These are phyloP conservation scores for Fusarium penzigii DNA, from an alignment of 2,329 filamentous ascomycete genomes.

Conservation along the genomic window DNA sequence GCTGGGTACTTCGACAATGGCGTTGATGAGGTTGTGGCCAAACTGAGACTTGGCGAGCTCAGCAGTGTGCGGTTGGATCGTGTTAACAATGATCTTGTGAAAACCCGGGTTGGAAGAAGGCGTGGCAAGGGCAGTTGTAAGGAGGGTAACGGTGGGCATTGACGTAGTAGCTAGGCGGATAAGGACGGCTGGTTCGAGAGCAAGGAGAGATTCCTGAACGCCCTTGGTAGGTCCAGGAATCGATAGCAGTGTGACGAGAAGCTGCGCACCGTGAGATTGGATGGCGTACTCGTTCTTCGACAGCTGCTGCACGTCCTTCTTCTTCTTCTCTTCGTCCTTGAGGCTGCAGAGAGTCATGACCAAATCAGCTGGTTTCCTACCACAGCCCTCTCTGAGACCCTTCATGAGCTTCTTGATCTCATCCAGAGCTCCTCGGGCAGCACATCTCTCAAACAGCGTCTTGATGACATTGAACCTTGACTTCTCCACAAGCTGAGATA, in stretches of 20 bases:
- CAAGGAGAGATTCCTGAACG: conserved; percentile 71
- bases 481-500: conserved; percentile 72
- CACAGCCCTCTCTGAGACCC: conserved; percentile 50
- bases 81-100: conserved; percentile 56
- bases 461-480: conserved; percentile 78
- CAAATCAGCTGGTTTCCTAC: conserved; percentile 47
- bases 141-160: conserved; percentile 49
- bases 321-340: conserved; percentile 39
- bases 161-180: conserved; percentile 64
- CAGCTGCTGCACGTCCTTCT: conserved; percentile 39
- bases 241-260: conserved; percentile 77
- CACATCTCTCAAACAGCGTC: conserved; percentile 79
- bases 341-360: conserved; percentile 53
- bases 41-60: conserved; percentile 51
- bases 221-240: conserved; percentile 71
- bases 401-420: conserved; percentile 50
- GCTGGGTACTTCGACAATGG: conserved; percentile 51
- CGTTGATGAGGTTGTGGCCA: conserved; percentile 53
- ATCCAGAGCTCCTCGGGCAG: conserved; percentile 62
- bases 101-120: conserved; percentile 52
- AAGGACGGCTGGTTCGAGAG: conserved; percentile 56
- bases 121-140: conserved; percentile 51
- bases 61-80: conserved; percentile 45
- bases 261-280: conserved; percentile 72
- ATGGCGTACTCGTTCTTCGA: conserved; percentile 59